Evolutionary conservation across 495 filamentous ascomycete species (phyloP).

Genomic region (Tuber melanosporum): DNA sequence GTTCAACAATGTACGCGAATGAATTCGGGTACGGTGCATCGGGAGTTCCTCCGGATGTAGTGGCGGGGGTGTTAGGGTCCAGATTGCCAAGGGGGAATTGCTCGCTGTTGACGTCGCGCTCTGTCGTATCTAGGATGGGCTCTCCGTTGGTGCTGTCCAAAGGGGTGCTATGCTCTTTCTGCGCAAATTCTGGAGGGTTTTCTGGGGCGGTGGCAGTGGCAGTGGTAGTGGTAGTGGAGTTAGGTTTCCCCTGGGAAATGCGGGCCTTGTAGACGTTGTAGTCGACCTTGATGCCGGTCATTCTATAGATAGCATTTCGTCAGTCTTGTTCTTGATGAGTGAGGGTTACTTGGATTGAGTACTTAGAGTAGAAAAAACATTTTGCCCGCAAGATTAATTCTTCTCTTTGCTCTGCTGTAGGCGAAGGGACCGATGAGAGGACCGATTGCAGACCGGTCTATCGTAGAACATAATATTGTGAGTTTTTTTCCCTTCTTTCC

Average conservation of each 20-base stretch:
- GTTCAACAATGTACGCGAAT: conserved; percentile 81
- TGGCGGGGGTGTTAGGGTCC: conserved; percentile 15
- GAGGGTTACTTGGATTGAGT: not conserved
- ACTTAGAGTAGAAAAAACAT: conserved; percentile 43
- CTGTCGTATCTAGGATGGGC: conserved; percentile 33
- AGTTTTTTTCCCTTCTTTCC: not conserved
- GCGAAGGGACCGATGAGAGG: conserved; percentile 35
- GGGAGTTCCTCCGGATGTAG: not conserved
- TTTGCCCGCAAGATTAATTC: conserved; percentile 40
- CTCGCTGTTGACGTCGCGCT: conserved; percentile 18
- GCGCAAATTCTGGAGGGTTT: conserved; percentile 45
- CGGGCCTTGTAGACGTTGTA: conserved; percentile 34
- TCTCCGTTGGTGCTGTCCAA: conserved; percentile 34
- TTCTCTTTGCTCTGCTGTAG: conserved; percentile 19
- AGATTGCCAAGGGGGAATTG: conserved; percentile 24
- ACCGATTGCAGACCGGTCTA: conserved; percentile 41
- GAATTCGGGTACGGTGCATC: conserved; percentile 70
- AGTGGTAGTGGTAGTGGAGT: conserved; percentile 46
- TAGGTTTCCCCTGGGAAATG: conserved; percentile 50
- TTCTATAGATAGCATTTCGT: conserved; percentile 19
- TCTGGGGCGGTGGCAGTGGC: conserved; percentile 45
- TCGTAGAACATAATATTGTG: conserved; percentile 5
- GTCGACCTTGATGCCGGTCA: conserved; percentile 28
- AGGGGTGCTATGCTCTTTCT: conserved; percentile 41
- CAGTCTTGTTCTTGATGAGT: not conserved